Conservation (phyloP, 1,139 yeast genomes). For the Zygosaccharomyces sapae region DNA sequence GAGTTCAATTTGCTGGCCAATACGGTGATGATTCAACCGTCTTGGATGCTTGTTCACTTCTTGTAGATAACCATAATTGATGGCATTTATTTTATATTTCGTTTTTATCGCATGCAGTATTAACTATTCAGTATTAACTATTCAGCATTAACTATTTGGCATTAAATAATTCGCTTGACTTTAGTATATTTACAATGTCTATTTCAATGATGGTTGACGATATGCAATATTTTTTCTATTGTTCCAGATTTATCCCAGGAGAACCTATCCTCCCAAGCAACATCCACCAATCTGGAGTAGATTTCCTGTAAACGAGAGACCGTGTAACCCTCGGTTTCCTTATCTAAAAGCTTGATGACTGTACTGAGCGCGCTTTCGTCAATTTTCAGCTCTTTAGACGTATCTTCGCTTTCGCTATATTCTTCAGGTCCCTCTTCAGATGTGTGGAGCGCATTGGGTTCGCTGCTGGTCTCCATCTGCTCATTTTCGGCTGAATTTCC, state of each 20-base stretch:
- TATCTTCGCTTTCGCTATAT: slow-evolving; percentile 25
- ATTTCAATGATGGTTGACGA: slow-evolving; percentile 18
- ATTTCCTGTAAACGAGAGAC: slow-evolving; percentile 72
- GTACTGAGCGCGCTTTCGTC: slow-evolving; percentile 35
- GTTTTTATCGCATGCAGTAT: background rate
- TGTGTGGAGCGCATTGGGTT: background rate
- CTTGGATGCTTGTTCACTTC: slow-evolving; percentile 36
- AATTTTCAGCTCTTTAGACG: slow-evolving; percentile 33
- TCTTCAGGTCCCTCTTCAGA: background rate
- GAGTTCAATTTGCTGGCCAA: slow-evolving; percentile 80
- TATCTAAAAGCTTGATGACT: slow-evolving; percentile 37
- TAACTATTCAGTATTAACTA: background rate
- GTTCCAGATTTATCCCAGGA: slow-evolving; percentile 61
- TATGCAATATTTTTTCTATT: slow-evolving; percentile 19
- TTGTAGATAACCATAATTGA: background rate
- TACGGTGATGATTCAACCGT: slow-evolving; percentile 73
- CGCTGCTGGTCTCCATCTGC: background rate
- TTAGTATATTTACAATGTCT: slow-evolving; percentile 5
- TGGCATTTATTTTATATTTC: background rate
- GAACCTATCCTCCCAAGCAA: slow-evolving; percentile 66
- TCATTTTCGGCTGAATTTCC: background rate
- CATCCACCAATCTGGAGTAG: slow-evolving; percentile 68
- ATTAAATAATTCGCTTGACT: background rate
- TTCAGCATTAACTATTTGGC: background rate
- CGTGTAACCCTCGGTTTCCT: slow-evolving; percentile 46